A percentile compares a stretch with the other conserved stretches of the same genome.
Evolutionary conservation across 176 grass and related monocot species (phyloP).

Genomic region (Otatea glauca): DNA sequence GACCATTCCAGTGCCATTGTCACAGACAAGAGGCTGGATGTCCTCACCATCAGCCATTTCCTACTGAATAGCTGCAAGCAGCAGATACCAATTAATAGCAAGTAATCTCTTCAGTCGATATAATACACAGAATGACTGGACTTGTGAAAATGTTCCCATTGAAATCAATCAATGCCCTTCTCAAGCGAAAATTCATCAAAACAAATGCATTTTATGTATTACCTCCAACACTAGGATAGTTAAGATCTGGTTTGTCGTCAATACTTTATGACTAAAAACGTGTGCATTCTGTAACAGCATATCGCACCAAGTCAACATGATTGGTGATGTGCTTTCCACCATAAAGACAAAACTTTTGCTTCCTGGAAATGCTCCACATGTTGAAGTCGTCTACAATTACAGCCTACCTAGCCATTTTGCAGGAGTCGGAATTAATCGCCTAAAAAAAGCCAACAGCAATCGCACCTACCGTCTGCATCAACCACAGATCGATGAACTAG

Average conservation of each 20-base stretch:
- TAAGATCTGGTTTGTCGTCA: background rate
- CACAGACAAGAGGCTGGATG: constrained; percentile 75
- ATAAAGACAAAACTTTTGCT: background rate
- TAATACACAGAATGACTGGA: background rate
- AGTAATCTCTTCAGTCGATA: background rate
- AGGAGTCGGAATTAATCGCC: background rate
- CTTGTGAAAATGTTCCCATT: background rate
- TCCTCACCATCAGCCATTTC: constrained; percentile 84
- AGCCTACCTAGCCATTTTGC: background rate
- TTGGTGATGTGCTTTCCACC: background rate
- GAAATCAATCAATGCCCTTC: background rate
- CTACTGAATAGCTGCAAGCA: constrained; percentile 45
- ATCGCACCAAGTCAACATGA: background rate
- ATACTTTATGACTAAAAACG: background rate
- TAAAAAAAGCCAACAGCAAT: background rate
- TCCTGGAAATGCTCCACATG: background rate
- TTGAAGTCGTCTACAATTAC: background rate
- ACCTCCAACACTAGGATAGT: background rate
- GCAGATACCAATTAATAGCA: background rate
- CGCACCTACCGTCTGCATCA: background rate
- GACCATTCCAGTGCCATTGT: constrained; percentile 87
- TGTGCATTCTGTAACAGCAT: background rate
- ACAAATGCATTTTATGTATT: background rate
- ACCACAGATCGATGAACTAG: background rate
- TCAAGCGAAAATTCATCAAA: background rate